These are phyloP conservation scores for Acrodontium crateriforme DNA, from an alignment of 2,329 filamentous ascomycete genomes.

Conservation along the genomic window DNA sequence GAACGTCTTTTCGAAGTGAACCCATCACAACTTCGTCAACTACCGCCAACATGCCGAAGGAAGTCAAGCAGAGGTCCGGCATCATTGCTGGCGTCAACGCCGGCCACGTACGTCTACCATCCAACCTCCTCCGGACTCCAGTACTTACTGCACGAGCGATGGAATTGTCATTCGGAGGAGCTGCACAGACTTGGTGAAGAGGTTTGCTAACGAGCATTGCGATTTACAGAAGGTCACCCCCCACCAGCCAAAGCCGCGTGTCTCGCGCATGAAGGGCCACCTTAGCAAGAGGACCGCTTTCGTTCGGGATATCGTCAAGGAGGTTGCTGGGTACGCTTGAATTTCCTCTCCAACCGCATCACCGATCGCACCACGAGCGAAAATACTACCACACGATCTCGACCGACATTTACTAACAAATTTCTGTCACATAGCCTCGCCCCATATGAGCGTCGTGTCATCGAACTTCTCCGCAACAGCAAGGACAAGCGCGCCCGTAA, in stretches of 20 bases:
- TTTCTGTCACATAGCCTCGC: constrained; percentile 28
- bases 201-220: constrained; percentile 10
- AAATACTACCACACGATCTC: not conserved
- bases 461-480: constrained; percentile 97
- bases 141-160: not conserved
- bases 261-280: constrained; percentile 75
- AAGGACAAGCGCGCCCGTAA: constrained; percentile 99
- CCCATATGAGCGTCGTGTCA: constrained; percentile 84
- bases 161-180: no score
- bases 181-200: not conserved
- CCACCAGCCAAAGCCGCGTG: constrained; percentile 34
- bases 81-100: constrained; percentile 50
- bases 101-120: constrained; percentile 46
- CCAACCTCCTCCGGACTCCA: constrained; percentile 7
- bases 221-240: constrained; percentile 35
- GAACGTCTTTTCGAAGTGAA: no score
- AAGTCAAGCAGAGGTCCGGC: constrained; percentile 40
- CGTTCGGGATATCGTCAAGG: constrained; percentile 94
- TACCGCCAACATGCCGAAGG: constrained; percentile 34
- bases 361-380: constrained; percentile 1
- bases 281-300: constrained; percentile 94
- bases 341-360: constrained; percentile 3
- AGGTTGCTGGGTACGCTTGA: constrained; percentile 75
- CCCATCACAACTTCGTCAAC: constrained; percentile 11
- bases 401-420: constrained; percentile 2